These are phyloP conservation scores for Umbilicaria muhlenbergii DNA, from an alignment of 495 filamentous ascomycete genomes.

Conservation along the genomic window DNA sequence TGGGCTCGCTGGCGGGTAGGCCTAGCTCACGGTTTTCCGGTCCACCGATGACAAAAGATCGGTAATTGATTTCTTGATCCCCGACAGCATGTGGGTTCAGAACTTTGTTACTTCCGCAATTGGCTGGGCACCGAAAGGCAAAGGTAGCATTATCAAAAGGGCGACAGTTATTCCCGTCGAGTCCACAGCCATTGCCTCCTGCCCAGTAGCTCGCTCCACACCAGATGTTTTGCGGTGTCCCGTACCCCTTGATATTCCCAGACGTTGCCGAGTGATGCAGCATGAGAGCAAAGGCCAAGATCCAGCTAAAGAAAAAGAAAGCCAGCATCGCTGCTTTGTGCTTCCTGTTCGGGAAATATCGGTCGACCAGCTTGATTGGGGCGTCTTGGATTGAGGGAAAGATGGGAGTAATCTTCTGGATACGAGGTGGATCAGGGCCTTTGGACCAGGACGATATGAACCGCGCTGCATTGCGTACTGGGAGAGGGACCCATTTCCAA, in stretches of 20 bases:
- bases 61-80: constrained; percentile 52
- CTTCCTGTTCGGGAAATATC: constrained; percentile 42
- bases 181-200: constrained; percentile 54
- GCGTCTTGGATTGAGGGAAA: constrained; percentile 54
- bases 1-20: constrained; percentile 18
- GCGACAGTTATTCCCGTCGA: constrained; percentile 67
- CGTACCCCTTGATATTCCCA: constrained; percentile 54
- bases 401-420: constrained; percentile 49
- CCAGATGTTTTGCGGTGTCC: constrained; percentile 45
- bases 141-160: constrained; percentile 56
- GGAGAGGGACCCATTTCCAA: constrained; percentile 37
- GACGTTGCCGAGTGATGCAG: constrained; percentile 46
- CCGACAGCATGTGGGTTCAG: constrained; percentile 63
- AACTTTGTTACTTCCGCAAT: constrained; percentile 49
- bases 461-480: constrained; percentile 29
- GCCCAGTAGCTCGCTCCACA: constrained; percentile 49
- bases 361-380: constrained; percentile 46
- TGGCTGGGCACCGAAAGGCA: constrained; percentile 68
- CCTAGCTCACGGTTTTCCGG: constrained; percentile 28
- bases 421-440: constrained; percentile 50
- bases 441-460: constrained; percentile 46
- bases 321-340: constrained; percentile 44
- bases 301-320: constrained; percentile 52
- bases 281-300: constrained; percentile 53
- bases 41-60: constrained; percentile 59